A percentile compares a stretch with the other conserved stretches of the same genome.
Evolutionary conservation across 2,329 filamentous ascomycete species (phyloP).

Genomic region (Venturia nashicola): DNA sequence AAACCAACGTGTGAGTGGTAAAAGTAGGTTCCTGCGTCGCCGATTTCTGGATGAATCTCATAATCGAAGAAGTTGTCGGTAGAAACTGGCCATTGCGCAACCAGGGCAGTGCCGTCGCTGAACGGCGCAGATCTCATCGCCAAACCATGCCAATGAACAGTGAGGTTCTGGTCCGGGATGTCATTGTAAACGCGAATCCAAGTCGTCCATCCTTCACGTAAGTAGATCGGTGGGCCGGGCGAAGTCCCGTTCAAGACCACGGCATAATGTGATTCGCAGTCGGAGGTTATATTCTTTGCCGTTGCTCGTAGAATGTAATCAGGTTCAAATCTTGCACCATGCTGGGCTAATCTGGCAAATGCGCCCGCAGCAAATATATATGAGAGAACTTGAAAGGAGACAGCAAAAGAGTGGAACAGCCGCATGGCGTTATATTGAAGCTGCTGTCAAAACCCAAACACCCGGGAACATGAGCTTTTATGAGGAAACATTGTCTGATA

Average conservation of each 20-base stretch:
- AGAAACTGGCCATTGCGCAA: conserved; percentile 54
- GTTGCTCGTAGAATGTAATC: conserved; percentile 37
- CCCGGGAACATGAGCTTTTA: background rate
- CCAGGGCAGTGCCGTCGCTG: conserved; percentile 49
- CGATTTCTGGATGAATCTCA: conserved; percentile 41
- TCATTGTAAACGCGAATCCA: conserved; percentile 51
- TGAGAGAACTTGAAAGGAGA: background rate
- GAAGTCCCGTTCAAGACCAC: conserved; percentile 41
- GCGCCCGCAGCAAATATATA: background rate
- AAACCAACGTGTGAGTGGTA: conserved; percentile 57
- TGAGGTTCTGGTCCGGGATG: conserved; percentile 40
- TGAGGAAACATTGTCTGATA: background rate
- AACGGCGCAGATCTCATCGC: conserved; percentile 47
- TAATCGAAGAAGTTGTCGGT: conserved; percentile 54
- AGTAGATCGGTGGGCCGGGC: conserved; percentile 37
- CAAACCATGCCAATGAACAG: conserved; percentile 61
- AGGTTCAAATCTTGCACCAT: conserved; percentile 24
- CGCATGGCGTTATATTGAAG: background rate
- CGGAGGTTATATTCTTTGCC: conserved; percentile 28
- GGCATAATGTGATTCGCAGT: conserved; percentile 34
- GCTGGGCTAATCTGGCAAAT: conserved; percentile 5
- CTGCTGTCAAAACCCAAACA: background rate
- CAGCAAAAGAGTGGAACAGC: background rate
- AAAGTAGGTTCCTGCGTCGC: conserved; percentile 51
- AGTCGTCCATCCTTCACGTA: conserved; percentile 33